Conservation (phyloP, 208 protist species). For the Herpetomonas samuelpessoai region DNA sequence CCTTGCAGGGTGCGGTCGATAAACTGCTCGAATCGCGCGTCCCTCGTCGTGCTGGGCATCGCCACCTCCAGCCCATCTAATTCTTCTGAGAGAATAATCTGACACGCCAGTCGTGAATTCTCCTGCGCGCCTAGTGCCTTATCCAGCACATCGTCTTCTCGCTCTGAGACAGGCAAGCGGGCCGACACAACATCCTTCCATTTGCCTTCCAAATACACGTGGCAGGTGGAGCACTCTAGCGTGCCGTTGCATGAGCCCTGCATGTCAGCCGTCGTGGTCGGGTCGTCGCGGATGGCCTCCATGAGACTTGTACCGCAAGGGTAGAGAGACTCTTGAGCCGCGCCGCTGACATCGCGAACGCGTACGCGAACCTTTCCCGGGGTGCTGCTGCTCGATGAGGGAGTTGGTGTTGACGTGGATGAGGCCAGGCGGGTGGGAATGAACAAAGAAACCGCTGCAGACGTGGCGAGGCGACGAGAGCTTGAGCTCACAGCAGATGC, state of each 20-base stretch:
- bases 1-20: background rate
- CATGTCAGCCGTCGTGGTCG: conserved; percentile 29
- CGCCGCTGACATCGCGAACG: background rate
- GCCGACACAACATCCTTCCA: conserved; percentile 46
- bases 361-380: background rate
- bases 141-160: conserved; percentile 60
- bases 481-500: too few relatives aligned
- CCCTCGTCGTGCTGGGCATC: conserved; percentile 20
- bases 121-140: conserved; percentile 27
- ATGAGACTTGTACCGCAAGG: background rate
- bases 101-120: conserved; percentile 55
- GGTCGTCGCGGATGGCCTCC: conserved; percentile 72
- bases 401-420: too few relatives aligned
- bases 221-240: conserved; percentile 93
- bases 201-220: conserved; percentile 71
- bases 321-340: background rate
- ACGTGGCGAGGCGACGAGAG: too few relatives aligned
- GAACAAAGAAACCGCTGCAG: too few relatives aligned
- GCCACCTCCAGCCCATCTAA: conserved; percentile 31
- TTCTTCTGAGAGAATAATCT: conserved; percentile 36
- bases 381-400: too few relatives aligned
- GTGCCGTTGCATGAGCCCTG: conserved; percentile 90
- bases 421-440: too few relatives aligned
- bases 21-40: conserved; percentile 12
- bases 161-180: conserved; percentile 63